These are phyloP conservation scores for Alnus glutinosa DNA, from an alignment of 306 rosid species.

Conservation along the genomic window DNA sequence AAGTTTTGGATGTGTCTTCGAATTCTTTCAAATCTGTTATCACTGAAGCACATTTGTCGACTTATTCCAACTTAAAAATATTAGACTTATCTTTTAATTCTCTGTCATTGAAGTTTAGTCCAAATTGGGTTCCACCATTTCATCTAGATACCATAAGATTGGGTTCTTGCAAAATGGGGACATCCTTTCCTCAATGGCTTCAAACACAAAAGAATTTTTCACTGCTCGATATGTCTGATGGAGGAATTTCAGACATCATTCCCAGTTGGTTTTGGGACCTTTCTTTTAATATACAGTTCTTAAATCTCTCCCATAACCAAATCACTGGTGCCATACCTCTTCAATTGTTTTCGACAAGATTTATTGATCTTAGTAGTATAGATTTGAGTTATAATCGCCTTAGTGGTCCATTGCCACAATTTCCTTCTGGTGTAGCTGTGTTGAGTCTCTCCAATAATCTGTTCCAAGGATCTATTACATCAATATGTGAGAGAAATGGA, in stretches of 20 bases:
- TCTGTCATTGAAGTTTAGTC: neutral
- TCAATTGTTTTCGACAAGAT: neutral
- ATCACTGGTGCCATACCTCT: slow-evolving; percentile 23
- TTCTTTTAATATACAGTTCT: neutral
- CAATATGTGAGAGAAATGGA: neutral
- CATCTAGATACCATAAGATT: neutral
- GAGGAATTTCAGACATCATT: slow-evolving; percentile 16
- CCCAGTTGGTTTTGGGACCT: slow-evolving; percentile 30
- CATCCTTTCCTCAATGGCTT: slow-evolving; percentile 37
- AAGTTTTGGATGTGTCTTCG: neutral
- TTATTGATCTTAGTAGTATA: accelerated
- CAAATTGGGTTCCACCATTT: slow-evolving; percentile 18
- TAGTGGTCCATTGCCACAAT: slow-evolving; percentile 18
- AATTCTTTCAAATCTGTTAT: neutral
- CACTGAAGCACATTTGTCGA: neutral
- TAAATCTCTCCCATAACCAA: slow-evolving; percentile 29
- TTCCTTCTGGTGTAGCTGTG: neutral
- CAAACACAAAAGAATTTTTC: slow-evolving; percentile 16
- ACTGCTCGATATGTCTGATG: neutral
- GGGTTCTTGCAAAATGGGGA: slow-evolving; percentile 28
- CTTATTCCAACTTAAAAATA: neutral
- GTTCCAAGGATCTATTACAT: slow-evolving; percentile 3
- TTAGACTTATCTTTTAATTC: slow-evolving; percentile 9
- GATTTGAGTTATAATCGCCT: slow-evolving; percentile 32
- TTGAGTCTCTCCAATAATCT: slow-evolving; percentile 17